These are phyloP conservation scores for Suillus luteus DNA, from an alignment of 768 basidiomycete genomes.

Conservation along the genomic window DNA sequence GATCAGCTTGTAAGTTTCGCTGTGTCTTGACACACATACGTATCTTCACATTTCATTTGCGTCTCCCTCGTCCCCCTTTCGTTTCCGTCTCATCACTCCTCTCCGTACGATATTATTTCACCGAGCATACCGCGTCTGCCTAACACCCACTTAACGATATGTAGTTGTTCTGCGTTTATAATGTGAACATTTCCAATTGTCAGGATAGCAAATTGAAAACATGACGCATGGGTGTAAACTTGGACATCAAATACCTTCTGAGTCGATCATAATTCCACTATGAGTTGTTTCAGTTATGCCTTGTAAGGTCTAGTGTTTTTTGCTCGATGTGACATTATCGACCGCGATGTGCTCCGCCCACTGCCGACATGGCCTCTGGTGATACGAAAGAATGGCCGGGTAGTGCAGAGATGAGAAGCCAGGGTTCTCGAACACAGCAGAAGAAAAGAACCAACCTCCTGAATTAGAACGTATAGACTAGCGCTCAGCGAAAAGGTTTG, in stretches of 20 bases:
- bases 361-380: background rate
- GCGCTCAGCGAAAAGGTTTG: background rate
- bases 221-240: background rate
- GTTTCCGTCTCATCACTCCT: background rate
- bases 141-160: background rate
- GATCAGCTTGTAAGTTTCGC: background rate
- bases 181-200: background rate
- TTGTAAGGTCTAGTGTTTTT: background rate
- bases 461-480: background rate
- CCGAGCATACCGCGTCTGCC: background rate
- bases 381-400: background rate
- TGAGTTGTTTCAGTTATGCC: constrained; percentile 35
- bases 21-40: background rate
- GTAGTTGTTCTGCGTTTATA: background rate
- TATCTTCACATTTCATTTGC: background rate
- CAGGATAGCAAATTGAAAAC: background rate
- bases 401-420: constrained; percentile 7
- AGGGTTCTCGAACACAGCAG: background rate
- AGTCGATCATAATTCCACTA: background rate
- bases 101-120: background rate
- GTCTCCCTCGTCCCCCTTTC: background rate
- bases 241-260: background rate
- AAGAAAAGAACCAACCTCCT: background rate
- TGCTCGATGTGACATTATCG: constrained; percentile 24
- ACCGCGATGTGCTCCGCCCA: constrained; percentile 42